Conservation (phyloP, 768 basidiomycete genomes). For the Pisolithus orientalis region DNA sequence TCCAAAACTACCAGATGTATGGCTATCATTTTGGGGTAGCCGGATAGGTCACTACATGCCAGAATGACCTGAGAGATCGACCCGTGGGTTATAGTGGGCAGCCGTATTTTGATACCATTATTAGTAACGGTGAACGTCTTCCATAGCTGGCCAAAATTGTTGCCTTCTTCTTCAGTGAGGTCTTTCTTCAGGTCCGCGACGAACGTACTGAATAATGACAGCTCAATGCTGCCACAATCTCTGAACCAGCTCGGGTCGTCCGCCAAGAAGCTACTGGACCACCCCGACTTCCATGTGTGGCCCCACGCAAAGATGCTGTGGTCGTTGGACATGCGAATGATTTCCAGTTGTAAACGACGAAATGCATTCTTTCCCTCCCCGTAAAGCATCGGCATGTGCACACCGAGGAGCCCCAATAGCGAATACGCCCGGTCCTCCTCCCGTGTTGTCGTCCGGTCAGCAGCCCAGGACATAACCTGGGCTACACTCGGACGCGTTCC, state of each 20-base stretch:
- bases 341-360: slow-evolving; percentile 1
- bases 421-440: slow-evolving; percentile 7
- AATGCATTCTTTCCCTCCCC: slow-evolving; percentile 8
- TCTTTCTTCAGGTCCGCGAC: no score
- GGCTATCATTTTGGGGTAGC: no score
- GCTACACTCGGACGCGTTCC: not conserved
- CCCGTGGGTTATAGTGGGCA: no score
- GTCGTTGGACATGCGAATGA: not conserved
- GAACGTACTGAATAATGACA: no score
- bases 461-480: no score
- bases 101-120: no score
- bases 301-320: slow-evolving; percentile 1
- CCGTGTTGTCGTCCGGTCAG: no score
- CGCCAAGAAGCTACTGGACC: not conserved
- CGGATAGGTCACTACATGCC: no score
- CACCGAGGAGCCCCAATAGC: slow-evolving; percentile 9
- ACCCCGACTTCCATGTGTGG: not conserved
- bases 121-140: no score
- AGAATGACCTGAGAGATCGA: slow-evolving; percentile 16
- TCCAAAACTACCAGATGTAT: no score
- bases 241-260: not conserved
- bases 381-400: slow-evolving; percentile 1
- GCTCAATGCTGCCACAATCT: not conserved
- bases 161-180: no score
- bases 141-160: no score